Conservation (phyloP, 371 early-diverging fungal genomes). For the Mortierella sp. region DNA sequence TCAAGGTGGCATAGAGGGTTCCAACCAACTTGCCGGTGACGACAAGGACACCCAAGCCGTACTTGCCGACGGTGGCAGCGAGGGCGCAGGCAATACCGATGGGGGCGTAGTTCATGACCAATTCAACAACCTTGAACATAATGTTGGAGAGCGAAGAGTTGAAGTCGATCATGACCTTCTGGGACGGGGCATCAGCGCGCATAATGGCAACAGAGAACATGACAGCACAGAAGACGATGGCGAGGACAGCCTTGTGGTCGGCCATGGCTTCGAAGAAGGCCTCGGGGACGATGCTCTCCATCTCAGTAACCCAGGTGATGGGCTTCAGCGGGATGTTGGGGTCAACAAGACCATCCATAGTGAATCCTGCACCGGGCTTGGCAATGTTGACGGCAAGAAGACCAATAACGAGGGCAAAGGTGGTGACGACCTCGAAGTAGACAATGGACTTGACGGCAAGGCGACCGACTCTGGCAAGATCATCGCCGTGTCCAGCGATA, state of each 20-base stretch:
- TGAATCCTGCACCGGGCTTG: constrained; percentile 73
- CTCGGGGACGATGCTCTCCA: constrained; percentile 70
- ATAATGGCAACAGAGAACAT: constrained; percentile 81
- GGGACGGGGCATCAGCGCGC: constrained; percentile 66
- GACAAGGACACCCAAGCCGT: constrained; percentile 74
- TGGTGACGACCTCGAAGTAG: constrained; percentile 79
- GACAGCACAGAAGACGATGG: constrained; percentile 78
- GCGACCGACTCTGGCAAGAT: constrained; percentile 73
- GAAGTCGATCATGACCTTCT: constrained; percentile 70
- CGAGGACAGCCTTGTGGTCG: constrained; percentile 71
- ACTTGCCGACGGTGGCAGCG: constrained; percentile 77
- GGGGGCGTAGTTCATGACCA: constrained; percentile 85
- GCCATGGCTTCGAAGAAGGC: constrained; percentile 69
- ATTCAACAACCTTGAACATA: constrained; percentile 80
- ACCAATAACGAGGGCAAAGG: constrained; percentile 80
- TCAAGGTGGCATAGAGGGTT: constrained; percentile 73
- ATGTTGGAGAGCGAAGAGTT: constrained; percentile 71
- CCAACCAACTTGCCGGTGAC: constrained; percentile 82
- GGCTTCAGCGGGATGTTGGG: constrained; percentile 53
- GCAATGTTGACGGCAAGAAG: constrained; percentile 76
- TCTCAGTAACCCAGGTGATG: constrained; percentile 66
- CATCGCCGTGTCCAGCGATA: constrained; percentile 85
- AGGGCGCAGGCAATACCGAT: constrained; percentile 81
- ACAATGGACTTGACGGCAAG: constrained; percentile 77
- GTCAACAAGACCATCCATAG: constrained; percentile 49